Evolutionary conservation across 192 early-diverging fungal species (phyloP).

Genomic region (Rhizoclosmatium sp.): DNA sequence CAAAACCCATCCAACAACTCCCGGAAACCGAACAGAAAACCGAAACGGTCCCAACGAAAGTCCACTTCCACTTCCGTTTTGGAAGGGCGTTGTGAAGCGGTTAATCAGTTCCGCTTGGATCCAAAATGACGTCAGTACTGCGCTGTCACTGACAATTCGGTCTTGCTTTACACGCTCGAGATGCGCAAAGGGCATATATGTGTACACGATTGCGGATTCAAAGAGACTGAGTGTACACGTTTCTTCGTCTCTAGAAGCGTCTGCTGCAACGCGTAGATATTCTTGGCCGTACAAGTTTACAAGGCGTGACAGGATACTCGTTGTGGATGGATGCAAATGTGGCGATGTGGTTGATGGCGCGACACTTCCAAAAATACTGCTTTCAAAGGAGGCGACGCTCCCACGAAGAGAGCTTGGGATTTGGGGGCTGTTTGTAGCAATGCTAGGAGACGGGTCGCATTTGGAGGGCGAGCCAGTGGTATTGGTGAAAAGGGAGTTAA

Average conservation of each 20-base stretch:
- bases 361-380: slow-evolving; percentile 11
- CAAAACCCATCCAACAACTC: slow-evolving; percentile 37
- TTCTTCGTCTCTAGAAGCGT: slow-evolving; percentile 1
- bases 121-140: slow-evolving; percentile 54
- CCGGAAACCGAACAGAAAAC: slow-evolving; percentile 43
- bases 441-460: background rate
- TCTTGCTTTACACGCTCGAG: slow-evolving; percentile 55
- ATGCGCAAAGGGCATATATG: slow-evolving; percentile 57
- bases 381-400: slow-evolving; percentile 5
- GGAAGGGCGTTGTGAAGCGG: slow-evolving; percentile 19
- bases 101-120: slow-evolving; percentile 53
- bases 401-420: slow-evolving; percentile 4
- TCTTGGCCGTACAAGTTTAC: slow-evolving; percentile 38
- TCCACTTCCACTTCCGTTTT: background rate
- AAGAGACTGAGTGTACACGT: slow-evolving; percentile 42
- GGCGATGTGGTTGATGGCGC: background rate
- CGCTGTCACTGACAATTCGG: slow-evolving; percentile 48
- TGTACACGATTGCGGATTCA: slow-evolving; percentile 52
- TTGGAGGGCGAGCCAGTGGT: background rate
- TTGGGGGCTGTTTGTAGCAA: background rate
- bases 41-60: slow-evolving; percentile 36
- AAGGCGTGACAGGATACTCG: slow-evolving; percentile 11
- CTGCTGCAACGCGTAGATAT: background rate
- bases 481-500: background rate
- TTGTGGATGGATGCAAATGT: background rate